Conservation (phyloP, 2,329 filamentous ascomycete genomes). For the Talaromyces sp. region DNA sequence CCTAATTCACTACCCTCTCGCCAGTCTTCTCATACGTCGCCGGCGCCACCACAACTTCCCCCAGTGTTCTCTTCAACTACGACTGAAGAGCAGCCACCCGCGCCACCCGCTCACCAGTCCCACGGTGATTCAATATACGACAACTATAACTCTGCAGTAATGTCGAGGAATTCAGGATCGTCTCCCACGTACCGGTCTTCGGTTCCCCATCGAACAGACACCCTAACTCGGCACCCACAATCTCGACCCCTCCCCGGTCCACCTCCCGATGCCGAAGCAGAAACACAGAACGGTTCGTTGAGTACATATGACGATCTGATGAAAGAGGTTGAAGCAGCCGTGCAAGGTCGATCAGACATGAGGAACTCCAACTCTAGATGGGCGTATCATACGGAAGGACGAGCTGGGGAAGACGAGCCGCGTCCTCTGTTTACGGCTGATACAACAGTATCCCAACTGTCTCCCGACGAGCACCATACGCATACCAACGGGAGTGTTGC, state of each 20-base stretch:
- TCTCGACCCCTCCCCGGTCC: constrained; percentile 54
- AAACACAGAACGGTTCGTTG: constrained; percentile 22
- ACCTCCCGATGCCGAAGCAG: constrained; percentile 28
- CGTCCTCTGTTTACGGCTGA: constrained; percentile 11
- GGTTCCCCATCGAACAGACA: constrained; percentile 48
- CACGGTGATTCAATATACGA: constrained; percentile 20
- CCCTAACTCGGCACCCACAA: constrained; percentile 52
- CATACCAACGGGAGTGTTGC: constrained; percentile 46
- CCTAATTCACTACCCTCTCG: constrained; percentile 6
- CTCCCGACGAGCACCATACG: constrained; percentile 39
- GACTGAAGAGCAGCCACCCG: constrained; percentile 27
- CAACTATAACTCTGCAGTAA: constrained; percentile 24
- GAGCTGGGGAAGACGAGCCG: constrained; percentile 13
- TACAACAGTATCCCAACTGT: constrained; percentile 19
- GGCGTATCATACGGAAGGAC: not conserved
- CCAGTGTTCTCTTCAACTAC: constrained; percentile 1
- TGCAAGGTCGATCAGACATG: constrained; percentile 24
- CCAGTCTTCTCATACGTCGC: constrained; percentile 12
- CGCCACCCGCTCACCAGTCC: constrained; percentile 26
- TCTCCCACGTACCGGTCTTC: constrained; percentile 47
- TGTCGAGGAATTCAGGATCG: constrained; percentile 36
- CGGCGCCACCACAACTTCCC: constrained; percentile 10
- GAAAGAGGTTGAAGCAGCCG: constrained; percentile 51
- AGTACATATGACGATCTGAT: constrained; percentile 52
- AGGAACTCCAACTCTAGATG: not conserved